Conservation (phyloP, 129 eudicot species). For the Centella asiatica region DNA sequence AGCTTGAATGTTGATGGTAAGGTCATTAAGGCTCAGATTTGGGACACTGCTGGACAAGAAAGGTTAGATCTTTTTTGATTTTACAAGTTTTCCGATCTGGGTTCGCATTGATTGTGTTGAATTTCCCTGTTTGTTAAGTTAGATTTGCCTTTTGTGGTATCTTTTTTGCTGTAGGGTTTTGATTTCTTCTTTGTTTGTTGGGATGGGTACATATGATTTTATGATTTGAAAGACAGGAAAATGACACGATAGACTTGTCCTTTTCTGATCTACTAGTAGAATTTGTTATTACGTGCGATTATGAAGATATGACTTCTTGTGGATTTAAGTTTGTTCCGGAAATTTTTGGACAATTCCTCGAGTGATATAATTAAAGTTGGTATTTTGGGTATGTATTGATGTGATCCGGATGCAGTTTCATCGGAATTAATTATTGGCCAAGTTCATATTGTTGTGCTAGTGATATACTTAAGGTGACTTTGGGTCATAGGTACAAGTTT, state of each 20-base stretch:
- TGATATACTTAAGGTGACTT: neutral
- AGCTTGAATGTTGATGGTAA: slow-evolving; percentile 67
- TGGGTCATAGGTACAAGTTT: neutral
- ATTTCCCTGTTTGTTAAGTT: neutral
- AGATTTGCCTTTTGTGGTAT: neutral
- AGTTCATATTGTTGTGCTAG: neutral
- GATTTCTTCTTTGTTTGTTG: neutral
- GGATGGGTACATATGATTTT: neutral
- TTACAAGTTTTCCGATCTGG: slow-evolving; percentile 15
- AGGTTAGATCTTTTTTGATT: slow-evolving; percentile 31
- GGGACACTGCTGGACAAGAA: slow-evolving; percentile 88
- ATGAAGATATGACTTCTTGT: neutral
- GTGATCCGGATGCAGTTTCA: neutral
- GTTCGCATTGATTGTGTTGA: neutral
- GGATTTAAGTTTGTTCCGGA: neutral
- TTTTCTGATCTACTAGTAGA: neutral
- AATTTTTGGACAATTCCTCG: neutral
- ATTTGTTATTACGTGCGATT: neutral
- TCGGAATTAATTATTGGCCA: neutral
- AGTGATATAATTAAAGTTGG: neutral
- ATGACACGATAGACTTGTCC: neutral
- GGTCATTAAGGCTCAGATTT: slow-evolving; percentile 83
- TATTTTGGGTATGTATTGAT: neutral
- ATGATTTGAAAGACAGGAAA: neutral
- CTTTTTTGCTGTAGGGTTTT: neutral